Evolutionary conservation across 495 filamentous ascomycete genomes (phyloP).

Genomic region (Tuber aestivum): DNA sequence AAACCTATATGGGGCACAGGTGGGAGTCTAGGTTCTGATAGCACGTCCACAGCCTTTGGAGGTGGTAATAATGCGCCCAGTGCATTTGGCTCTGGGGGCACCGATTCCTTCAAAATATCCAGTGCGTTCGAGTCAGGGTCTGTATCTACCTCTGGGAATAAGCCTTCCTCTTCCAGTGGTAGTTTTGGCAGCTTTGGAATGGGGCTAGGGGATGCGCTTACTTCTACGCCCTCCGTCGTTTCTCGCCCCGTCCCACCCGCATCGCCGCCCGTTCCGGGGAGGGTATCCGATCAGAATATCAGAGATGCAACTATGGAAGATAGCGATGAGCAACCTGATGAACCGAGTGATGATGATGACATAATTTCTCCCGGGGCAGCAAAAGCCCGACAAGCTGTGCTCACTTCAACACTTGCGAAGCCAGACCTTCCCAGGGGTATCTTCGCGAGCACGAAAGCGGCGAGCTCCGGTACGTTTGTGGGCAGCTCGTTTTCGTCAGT

Average conservation of each 20-base stretch:
- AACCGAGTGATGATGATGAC: slow-evolving; percentile 41
- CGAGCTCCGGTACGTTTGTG: background rate
- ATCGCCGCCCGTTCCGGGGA: slow-evolving; percentile 42
- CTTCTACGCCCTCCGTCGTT: slow-evolving; percentile 44
- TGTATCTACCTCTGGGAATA: slow-evolving; percentile 56
- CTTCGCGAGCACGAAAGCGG: slow-evolving; percentile 14
- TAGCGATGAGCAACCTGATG: slow-evolving; percentile 43
- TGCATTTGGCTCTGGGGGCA: slow-evolving; percentile 50
- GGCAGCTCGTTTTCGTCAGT: slow-evolving; percentile 22
- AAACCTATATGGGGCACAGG: slow-evolving; percentile 43
- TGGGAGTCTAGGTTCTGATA: slow-evolving; percentile 51
- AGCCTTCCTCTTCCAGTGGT: slow-evolving; percentile 48
- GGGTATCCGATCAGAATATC: slow-evolving; percentile 46
- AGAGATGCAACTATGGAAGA: slow-evolving; percentile 60
- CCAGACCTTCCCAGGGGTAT: slow-evolving; percentile 15
- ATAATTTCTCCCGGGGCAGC: slow-evolving; percentile 39
- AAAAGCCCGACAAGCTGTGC: slow-evolving; percentile 35
- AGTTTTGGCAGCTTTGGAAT: slow-evolving; percentile 43
- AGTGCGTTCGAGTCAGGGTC: slow-evolving; percentile 75
- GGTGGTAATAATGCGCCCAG: slow-evolving; percentile 42
- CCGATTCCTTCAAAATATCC: slow-evolving; percentile 61
- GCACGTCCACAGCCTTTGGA: slow-evolving; percentile 46
- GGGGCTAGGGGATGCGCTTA: slow-evolving; percentile 57
- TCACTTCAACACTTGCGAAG: slow-evolving; percentile 24
- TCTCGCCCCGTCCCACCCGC: slow-evolving; percentile 41